Conservation (phyloP, 371 early-diverging fungal genomes). For the Mucor indicus region DNA sequence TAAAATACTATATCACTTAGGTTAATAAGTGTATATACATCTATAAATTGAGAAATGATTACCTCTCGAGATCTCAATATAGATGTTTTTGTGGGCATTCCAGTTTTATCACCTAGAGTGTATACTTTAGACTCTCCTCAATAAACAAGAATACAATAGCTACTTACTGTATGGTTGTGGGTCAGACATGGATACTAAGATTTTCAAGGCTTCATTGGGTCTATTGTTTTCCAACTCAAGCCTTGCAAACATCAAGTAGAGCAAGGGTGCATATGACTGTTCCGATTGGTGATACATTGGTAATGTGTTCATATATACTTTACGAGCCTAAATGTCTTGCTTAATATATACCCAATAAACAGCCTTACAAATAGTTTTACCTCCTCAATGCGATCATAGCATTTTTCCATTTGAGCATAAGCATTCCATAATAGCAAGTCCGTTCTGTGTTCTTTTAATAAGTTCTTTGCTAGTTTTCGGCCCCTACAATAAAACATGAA, state of each 20-base stretch:
- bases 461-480: slow-evolving; percentile 53
- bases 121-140: not conserved
- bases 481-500: slow-evolving; percentile 35
- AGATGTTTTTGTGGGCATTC: slow-evolving; percentile 26
- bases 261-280: slow-evolving; percentile 37
- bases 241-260: slow-evolving; percentile 59
- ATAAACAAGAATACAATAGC: not conserved
- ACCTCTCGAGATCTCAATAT: slow-evolving; percentile 52
- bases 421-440: slow-evolving; percentile 66
- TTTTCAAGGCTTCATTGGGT: slow-evolving; percentile 45
- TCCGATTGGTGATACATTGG: slow-evolving; percentile 41
- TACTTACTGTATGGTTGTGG: slow-evolving; percentile 24
- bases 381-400: slow-evolving; percentile 28
- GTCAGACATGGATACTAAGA: slow-evolving; percentile 41
- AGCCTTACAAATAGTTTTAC: slow-evolving; percentile 8
- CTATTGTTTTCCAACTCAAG: slow-evolving; percentile 50
- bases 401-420: slow-evolving; percentile 63
- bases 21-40: too few relatives aligned
- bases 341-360: not conserved
- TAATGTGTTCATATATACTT: slow-evolving; percentile 61
- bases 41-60: not conserved
- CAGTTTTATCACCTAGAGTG: slow-evolving; percentile 18
- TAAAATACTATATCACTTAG: slow-evolving; percentile 26
- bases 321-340: slow-evolving; percentile 54
- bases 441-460: slow-evolving; percentile 55